These are phyloP conservation scores for Trypanosoma avium DNA, from an alignment of 208 protist species.

Conservation along the genomic window DNA sequence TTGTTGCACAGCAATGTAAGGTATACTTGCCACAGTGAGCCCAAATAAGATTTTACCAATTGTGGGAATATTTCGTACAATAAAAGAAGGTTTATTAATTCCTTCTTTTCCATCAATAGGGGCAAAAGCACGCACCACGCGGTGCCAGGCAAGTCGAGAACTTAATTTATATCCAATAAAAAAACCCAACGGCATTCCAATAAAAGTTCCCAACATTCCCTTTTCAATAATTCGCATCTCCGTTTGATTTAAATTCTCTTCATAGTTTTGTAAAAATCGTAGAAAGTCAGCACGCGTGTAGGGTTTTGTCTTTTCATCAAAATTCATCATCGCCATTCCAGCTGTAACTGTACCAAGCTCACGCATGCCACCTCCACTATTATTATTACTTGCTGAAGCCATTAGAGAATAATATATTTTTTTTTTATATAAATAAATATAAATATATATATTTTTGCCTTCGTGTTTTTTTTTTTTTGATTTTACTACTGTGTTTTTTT, in stretches of 20 bases:
- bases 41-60: slow-evolving; percentile 62
- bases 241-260: slow-evolving; percentile 61
- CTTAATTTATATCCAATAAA: slow-evolving; percentile 51
- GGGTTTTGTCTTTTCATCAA: slow-evolving; percentile 80
- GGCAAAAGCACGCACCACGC: slow-evolving; percentile 54
- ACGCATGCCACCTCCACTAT: slow-evolving; percentile 68
- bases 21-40: slow-evolving; percentile 51
- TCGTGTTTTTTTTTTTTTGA: not conserved
- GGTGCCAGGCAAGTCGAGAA: slow-evolving; percentile 64
- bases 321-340: slow-evolving; percentile 85
- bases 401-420: no score
- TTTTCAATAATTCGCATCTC: slow-evolving; percentile 72
- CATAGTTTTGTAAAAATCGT: slow-evolving; percentile 70
- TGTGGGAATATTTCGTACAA: slow-evolving; percentile 39
- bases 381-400: not conserved
- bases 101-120: slow-evolving; percentile 21
- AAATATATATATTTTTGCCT: not conserved
- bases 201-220: slow-evolving; percentile 61
- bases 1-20: slow-evolving; percentile 77
- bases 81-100: slow-evolving; percentile 17
- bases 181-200: slow-evolving; percentile 65
- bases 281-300: slow-evolving; percentile 79
- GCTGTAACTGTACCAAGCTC: slow-evolving; percentile 85
- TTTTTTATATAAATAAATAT: no score
- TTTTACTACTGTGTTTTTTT: no score